Base-by-base conservation (phyloP, 2,329 filamentous ascomycete species). In the Microsporum audouinii region DNA sequence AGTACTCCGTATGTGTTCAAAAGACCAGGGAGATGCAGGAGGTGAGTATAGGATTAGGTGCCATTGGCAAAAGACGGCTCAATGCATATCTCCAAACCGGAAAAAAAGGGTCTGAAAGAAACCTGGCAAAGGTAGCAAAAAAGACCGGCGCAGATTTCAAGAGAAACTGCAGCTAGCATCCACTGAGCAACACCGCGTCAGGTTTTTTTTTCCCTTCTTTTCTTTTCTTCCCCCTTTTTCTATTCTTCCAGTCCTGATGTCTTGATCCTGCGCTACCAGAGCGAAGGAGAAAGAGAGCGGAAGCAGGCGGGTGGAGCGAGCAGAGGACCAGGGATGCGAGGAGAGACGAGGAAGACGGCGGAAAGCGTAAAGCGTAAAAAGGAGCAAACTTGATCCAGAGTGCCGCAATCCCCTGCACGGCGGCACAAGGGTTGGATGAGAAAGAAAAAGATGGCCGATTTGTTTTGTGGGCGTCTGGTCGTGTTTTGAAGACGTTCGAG, bases 341-440 rank as follows among this genome's bases (percentile, higher is more conserved):
- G 8, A 34, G 31, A 23, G 29, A 34, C 49, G 27, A 31, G 45
- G 45, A 23, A 12, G 29, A 17, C 17, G 34, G 49, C 49, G 49
- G 29, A n/a, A 55, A 55, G 49, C 49, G 49, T 55, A 55, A 55
- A 55, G 49, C 29, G 49, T 36, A 55, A 55, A 23, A 34, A 49
- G n/a, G 49, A 17, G 45, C 45, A 8, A 49, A 49, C 45, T 29
- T 31, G 23, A 7, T 49, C 45, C 45, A 49, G 45, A 12, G 45
- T 29, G 10, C 17, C 45, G 45, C 45, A 23, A 49, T 29, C 45
- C 39, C 39, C 45, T 49, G 45, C 17, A 17, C 45, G 23, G 17
- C 3, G n/a, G 45, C 45, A 31, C 45, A 29, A 47, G 45, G 45
- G 23, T 4, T 27, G 31, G 27, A 31, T n/a, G 49, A 23, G 49